Percentiles rank a stretch among this genome's conserved stretches.
Evolutionary conservation across 257 asterid species (phyloP).

Genomic region (Hygrophila difformis): DNA sequence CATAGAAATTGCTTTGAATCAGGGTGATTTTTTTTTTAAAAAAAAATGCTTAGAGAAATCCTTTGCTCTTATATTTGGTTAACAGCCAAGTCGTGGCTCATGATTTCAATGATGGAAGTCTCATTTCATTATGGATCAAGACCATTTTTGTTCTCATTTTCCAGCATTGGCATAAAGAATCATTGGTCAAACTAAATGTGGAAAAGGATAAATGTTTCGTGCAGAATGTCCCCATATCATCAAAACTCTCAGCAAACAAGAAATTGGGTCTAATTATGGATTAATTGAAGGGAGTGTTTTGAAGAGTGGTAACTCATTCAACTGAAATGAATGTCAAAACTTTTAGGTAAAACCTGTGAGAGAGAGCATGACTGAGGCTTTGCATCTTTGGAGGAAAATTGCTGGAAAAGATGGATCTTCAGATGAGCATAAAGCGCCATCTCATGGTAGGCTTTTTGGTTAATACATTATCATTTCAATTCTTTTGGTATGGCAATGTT

Average conservation of each 20-base stretch:
- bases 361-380: slow-evolving; percentile 88
- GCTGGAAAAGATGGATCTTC: slow-evolving; percentile 77
- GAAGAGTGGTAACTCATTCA: slow-evolving; percentile 5
- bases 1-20: neutral
- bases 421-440: slow-evolving; percentile 54
- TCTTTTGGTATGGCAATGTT: neutral
- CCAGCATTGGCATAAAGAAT: too few relatives aligned
- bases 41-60: too few relatives aligned
- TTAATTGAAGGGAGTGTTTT: slow-evolving; percentile 10
- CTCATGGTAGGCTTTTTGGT: slow-evolving; percentile 46
- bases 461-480: slow-evolving; percentile 6
- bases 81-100: too few relatives aligned
- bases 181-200: slow-evolving; percentile 9
- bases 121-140: too few relatives aligned
- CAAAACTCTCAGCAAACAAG: neutral
- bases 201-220: slow-evolving; percentile 6
- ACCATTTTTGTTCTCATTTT: too few relatives aligned
- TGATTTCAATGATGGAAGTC: too few relatives aligned
- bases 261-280: too few relatives aligned
- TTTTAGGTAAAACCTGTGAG: slow-evolving; percentile 86
- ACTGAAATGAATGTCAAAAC: slow-evolving; percentile 6
- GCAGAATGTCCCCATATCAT: slow-evolving; percentile 4
- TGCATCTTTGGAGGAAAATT: slow-evolving; percentile 93
- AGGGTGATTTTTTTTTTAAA: too few relatives aligned
- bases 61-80: too few relatives aligned